A percentile compares a stretch with the other conserved stretches of the same genome.
Conservation (phyloP, 148 eudicot genomes). For the Arctostaphylos glauca region DNA sequence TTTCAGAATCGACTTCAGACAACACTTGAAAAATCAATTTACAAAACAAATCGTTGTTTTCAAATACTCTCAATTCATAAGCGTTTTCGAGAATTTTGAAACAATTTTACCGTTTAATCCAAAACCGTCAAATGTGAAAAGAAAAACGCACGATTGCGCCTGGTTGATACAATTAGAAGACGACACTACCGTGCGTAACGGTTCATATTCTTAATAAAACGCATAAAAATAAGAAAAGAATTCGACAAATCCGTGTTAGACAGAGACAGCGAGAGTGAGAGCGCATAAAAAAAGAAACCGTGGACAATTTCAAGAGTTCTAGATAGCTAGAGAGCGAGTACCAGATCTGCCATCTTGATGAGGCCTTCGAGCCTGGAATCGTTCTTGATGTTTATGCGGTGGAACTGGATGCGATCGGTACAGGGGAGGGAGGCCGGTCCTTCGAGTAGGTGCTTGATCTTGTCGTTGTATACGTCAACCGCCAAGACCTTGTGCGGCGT, state of each 20-base stretch:
- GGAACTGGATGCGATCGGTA: constrained; percentile 75
- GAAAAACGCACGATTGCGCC: too few species aligned
- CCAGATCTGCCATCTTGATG: constrained; percentile 93
- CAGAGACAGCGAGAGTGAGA: too few species aligned
- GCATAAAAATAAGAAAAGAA: too few species aligned
- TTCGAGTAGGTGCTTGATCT: constrained; percentile 90
- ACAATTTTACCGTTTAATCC: neutral
- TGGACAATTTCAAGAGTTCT: neutral
- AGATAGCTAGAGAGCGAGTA: constrained; percentile 14
- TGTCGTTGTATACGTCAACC: constrained; percentile 90
- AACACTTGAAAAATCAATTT: neutral
- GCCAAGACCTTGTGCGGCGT: constrained; percentile 87
- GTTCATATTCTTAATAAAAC: too few species aligned
- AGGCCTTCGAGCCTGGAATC: constrained; percentile 97
- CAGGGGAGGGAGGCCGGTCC: constrained; percentile 51
- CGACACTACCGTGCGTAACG: too few species aligned
- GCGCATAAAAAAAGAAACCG: neutral
- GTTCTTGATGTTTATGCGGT: constrained; percentile 85
- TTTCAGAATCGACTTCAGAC: neutral
- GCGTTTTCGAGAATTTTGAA: neutral
- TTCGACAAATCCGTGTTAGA: too few species aligned
- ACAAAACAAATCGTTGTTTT: neutral
- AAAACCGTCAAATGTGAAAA: neutral
- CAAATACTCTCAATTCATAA: neutral
- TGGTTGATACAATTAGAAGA: too few species aligned